Evolutionary conservation across 495 filamentous ascomycete species (phyloP), one percentile per base, ranked within the genome.

Genomic region (Echria macrotheca): DNA sequence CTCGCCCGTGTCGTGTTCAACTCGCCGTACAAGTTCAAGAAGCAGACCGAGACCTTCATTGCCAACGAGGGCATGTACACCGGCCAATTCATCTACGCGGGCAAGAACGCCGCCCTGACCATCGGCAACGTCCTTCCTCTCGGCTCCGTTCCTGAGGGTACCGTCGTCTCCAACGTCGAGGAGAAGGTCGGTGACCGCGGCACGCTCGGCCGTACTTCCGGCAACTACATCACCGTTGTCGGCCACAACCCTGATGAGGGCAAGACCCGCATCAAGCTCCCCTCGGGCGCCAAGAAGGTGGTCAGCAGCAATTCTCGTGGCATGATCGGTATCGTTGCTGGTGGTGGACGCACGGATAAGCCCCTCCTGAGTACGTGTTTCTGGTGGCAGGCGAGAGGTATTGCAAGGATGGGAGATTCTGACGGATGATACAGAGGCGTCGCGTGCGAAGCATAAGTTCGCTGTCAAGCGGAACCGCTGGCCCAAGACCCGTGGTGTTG

Each of bases 1-100:
- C 85, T 98, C 65, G 91, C 93, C 70, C 88, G 87, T 69, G 91
- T 98, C 63, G 76, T 82, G 65, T 98, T 98, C 86, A 91, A 91
- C 58, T 85, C 93, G 70, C 84, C 88, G 57, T 70, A 94, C 82
- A 81, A 82, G 72, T 93, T 84, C 81, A 88, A 87, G 79, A 81
- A 87, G 72, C 73, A 84, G 71, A 89, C 83, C 71, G 91, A 89
- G 85, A 94, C 93, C 55, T 96, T 98, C 83, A 97, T 99, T 69
- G 93, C 94, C 71, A 97, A 96, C 76, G 93, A 99, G 82, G 93
- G 93, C 77, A 96, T 97, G 91, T 99, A 99, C 88, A 96, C 93
- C 56, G 93, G 93, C 60, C 91, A 96, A 77, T 99, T 99, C 81
- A 90, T 99, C 85, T 99, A 97, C 75, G 91, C 91, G 71, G 93